These are phyloP conservation scores for Penicilliopsis zonata DNA, from an alignment of 495 filamentous ascomycete genomes.

Conservation along the genomic window DNA sequence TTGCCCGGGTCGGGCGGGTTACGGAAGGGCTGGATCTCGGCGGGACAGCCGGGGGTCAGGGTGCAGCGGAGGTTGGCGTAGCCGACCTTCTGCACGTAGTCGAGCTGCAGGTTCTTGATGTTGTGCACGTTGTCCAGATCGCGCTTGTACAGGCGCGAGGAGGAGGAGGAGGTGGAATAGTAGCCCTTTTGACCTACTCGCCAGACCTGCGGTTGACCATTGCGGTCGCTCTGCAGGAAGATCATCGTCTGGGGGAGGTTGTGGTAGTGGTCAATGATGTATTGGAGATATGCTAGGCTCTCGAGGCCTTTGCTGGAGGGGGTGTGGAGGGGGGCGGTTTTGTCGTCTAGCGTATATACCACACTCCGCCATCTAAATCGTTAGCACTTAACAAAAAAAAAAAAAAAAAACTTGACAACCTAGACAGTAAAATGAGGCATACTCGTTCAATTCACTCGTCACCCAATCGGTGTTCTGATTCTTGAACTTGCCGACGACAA, in stretches of 20 bases:
- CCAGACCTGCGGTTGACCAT: slow-evolving; percentile 8
- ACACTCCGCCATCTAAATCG: slow-evolving; percentile 28
- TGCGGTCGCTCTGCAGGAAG: slow-evolving; percentile 38
- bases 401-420: neutral
- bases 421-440: too few relatives aligned
- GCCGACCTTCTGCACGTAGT: slow-evolving; percentile 29
- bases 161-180: slow-evolving; percentile 6
- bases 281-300: slow-evolving; percentile 37
- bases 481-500: neutral
- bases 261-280: slow-evolving; percentile 39
- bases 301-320: slow-evolving; percentile 36
- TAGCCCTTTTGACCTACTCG: neutral
- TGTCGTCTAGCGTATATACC: slow-evolving; percentile 51
- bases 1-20: slow-evolving; percentile 6
- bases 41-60: slow-evolving; percentile 31
- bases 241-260: slow-evolving; percentile 32
- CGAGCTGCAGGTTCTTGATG: slow-evolving; percentile 23
- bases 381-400: neutral
- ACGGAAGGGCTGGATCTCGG: slow-evolving; percentile 26
- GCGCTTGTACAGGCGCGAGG: slow-evolving; percentile 32
- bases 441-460: neutral
- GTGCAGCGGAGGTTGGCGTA: slow-evolving; percentile 40
- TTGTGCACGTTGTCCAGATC: slow-evolving; percentile 31
- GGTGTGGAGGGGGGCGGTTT: slow-evolving; percentile 23
- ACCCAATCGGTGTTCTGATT: neutral